Percentiles rank a stretch among this genome's conserved stretches.
These are phyloP conservation scores for Trypanosoma scelopori DNA, from an alignment of 208 protist genomes.

Conservation along the genomic window DNA sequence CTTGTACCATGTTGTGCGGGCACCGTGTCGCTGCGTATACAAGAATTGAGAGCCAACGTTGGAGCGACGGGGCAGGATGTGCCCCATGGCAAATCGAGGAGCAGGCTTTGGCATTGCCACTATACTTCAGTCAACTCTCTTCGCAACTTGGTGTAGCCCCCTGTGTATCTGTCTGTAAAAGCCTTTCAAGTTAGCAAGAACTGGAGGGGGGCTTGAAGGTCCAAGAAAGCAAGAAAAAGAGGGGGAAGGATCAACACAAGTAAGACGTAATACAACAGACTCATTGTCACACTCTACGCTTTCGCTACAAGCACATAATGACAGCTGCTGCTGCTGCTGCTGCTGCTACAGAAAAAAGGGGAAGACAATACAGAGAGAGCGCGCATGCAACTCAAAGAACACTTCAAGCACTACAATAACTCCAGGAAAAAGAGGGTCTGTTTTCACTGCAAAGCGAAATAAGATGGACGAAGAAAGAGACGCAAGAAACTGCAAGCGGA, in stretches of 20 bases:
- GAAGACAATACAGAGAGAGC: constrained; percentile 16
- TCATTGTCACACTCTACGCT: no score
- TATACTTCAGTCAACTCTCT: neutral
- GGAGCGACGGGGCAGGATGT: constrained; percentile 54
- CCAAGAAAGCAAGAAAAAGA: neutral
- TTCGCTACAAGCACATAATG: no score
- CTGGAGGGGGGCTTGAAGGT: no score
- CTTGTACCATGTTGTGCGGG: constrained; percentile 72
- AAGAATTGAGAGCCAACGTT: constrained; percentile 84
- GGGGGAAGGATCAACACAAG: neutral
- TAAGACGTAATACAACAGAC: no score
- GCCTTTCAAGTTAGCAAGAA: no score
- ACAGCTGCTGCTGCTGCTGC: constrained; percentile 12
- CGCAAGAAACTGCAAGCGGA: no score
- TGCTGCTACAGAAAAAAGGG: no score
- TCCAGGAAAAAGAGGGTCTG: constrained; percentile 17
- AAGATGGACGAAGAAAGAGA: constrained; percentile 25
- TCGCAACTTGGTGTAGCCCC: neutral
- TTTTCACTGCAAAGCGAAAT: constrained; percentile 5
- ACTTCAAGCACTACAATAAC: constrained; percentile 4
- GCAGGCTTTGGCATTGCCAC: constrained; percentile 42
- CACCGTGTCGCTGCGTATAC: constrained; percentile 74
- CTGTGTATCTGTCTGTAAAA: neutral
- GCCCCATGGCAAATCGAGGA: constrained; percentile 39
- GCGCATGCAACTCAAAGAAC: constrained; percentile 21